Conservation (phyloP, 352 stramenopile genomes). For the Blastocystis hominis region DNA sequence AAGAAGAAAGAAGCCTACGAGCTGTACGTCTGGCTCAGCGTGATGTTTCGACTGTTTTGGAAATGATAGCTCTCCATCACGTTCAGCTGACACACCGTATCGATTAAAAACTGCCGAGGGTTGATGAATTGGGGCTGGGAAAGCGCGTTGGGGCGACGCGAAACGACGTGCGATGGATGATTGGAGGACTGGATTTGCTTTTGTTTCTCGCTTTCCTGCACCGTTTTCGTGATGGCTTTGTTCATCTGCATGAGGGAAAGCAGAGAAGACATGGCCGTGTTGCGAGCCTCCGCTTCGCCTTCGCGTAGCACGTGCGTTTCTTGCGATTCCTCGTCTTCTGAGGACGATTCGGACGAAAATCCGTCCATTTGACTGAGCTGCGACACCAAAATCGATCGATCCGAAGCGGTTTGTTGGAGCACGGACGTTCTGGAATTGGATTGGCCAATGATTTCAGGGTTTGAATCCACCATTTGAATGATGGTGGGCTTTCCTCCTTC, state of each 20-base stretch:
- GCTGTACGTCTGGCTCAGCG: not conserved
- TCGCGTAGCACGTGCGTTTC: no score
- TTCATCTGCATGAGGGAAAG: conserved; percentile 19
- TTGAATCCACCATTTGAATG: no score
- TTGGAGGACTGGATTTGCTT: not conserved
- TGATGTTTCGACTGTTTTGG: not conserved
- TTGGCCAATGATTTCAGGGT: no score
- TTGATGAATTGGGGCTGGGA: not conserved
- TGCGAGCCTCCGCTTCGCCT: not conserved
- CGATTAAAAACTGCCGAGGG: not conserved
- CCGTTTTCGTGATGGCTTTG: not conserved
- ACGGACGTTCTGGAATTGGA: no score
- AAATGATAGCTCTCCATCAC: not conserved
- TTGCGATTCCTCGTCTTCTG: not conserved
- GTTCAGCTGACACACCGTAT: not conserved
- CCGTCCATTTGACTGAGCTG: conserved; percentile 39
- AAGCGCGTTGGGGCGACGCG: not conserved
- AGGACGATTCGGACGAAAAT: not conserved
- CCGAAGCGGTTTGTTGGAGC: no score
- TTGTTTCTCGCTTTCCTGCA: not conserved
- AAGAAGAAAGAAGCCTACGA: not conserved
- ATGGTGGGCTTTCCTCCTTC: no score
- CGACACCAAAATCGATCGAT: not conserved
- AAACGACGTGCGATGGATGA: not conserved
- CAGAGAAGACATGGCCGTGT: not conserved